These are phyloP conservation scores for Metschnikowia gelsemii DNA, from an alignment of 805 yeast genomes.

Conservation along the genomic window DNA sequence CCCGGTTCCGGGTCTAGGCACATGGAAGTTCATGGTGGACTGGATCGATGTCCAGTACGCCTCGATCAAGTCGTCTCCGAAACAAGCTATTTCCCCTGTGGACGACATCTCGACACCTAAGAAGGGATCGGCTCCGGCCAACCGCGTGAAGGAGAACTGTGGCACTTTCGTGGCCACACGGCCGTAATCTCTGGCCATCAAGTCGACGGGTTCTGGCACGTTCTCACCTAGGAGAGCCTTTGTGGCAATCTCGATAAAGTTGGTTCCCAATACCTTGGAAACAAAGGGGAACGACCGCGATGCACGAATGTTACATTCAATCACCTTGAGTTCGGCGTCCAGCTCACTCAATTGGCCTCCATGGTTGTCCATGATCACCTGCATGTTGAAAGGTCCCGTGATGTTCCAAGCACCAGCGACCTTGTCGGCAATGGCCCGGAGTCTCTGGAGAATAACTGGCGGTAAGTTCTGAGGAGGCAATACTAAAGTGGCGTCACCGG, in stretches of 20 bases:
- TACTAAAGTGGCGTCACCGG: constrained; percentile 96
- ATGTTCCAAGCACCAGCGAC: constrained; percentile 93
- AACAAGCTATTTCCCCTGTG: constrained; percentile 98
- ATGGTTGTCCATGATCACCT: constrained; percentile 63
- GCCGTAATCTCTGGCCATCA: constrained; percentile 72
- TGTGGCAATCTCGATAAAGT: constrained; percentile 93
- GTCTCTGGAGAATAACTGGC: constrained; percentile 62
- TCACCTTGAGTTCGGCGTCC: constrained; percentile 75
- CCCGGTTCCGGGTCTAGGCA: constrained; percentile 89
- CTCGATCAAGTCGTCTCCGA: constrained; percentile 80
- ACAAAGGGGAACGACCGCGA: constrained; percentile 99
- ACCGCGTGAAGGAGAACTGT: constrained; percentile 95
- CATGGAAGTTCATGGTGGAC: constrained; percentile 93
- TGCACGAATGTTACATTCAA: constrained; percentile 98
- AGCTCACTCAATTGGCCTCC: constrained; percentile 50
- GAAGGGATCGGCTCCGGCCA: constrained; percentile 99
- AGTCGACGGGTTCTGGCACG: constrained; percentile 75
- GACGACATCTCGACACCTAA: constrained; percentile 99
- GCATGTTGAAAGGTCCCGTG: constrained; percentile 99
- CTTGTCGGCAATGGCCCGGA: constrained; percentile 87
- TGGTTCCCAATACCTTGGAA: constrained; percentile 91
- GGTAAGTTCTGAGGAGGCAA: constrained; percentile 86
- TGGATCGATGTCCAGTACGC: constrained; percentile 98
- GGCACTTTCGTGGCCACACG: constrained; percentile 98
- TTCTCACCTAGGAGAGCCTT: constrained; percentile 75